A percentile compares a stretch with the other conserved stretches of the same genome.
Evolutionary conservation across 1,284 basidiomycete genomes (phyloP).

Genomic region (Prillingera fragicola): DNA sequence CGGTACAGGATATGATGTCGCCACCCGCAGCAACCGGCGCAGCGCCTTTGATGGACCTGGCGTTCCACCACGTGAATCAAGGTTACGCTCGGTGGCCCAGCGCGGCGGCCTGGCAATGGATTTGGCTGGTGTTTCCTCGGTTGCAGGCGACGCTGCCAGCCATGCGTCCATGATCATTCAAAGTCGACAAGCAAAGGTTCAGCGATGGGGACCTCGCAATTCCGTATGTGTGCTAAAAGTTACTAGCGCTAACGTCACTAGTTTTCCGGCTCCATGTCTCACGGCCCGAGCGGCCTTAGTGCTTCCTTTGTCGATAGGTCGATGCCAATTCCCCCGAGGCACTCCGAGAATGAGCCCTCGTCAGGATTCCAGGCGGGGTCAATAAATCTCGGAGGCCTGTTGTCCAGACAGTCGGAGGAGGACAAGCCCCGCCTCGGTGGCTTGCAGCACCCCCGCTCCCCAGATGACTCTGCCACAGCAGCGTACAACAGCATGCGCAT

Average conservation of each 20-base stretch:
- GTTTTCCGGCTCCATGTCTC: too few relatives aligned
- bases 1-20: too few relatives aligned
- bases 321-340: too few relatives aligned
- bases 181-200: constrained; percentile 53
- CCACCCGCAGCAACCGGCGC: too few relatives aligned
- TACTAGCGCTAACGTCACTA: too few relatives aligned
- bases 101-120: constrained; percentile 32
- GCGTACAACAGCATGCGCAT: constrained; percentile 16
- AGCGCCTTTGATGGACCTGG: too few relatives aligned
- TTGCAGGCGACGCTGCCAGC: constrained; percentile 50
- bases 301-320: too few relatives aligned
- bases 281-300: too few relatives aligned
- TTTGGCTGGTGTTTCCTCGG: constrained; percentile 29
- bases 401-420: too few relatives aligned
- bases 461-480: not conserved
- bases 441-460: not conserved
- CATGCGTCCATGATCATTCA: constrained; percentile 55
- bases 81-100: constrained; percentile 12
- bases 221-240: constrained; percentile 18
- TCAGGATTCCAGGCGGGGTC: too few relatives aligned
- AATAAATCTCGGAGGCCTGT: too few relatives aligned
- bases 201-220: constrained; percentile 49
- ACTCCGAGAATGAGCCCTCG: too few relatives aligned
- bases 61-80: constrained; percentile 18
- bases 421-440: not conserved